Percentiles rank a stretch among this genome's conserved stretches.
Evolutionary conservation across 495 filamentous ascomycete genomes (phyloP).

Genomic region (Aspergillus cavernicola): DNA sequence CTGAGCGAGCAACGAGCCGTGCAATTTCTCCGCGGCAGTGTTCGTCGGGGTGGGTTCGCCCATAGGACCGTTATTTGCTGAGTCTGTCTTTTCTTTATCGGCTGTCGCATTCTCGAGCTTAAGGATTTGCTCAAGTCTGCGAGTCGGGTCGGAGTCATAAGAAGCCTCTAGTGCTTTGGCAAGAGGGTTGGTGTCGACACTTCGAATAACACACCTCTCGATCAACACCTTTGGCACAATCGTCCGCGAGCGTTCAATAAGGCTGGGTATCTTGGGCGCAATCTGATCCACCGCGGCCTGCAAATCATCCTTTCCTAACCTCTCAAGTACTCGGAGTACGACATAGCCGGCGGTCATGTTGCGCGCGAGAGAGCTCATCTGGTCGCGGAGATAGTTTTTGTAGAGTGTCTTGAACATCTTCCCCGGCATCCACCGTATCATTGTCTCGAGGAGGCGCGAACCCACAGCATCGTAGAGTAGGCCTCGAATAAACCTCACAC

Average conservation of each 20-base stretch:
- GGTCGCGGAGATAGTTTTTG: constrained; percentile 65
- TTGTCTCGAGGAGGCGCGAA: constrained; percentile 80
- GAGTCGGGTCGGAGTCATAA: constrained; percentile 52
- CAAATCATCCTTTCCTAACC: constrained; percentile 80
- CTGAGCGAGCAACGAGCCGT: constrained; percentile 65
- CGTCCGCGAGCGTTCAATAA: constrained; percentile 71
- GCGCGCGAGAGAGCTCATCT: constrained; percentile 71
- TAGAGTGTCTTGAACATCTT: constrained; percentile 86
- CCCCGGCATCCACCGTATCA: constrained; percentile 74
- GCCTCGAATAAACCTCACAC: constrained; percentile 70
- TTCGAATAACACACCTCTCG: constrained; percentile 73
- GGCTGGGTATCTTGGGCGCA: constrained; percentile 60
- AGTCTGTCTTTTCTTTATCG: constrained; percentile 28
- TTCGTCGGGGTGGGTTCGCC: constrained; percentile 15
- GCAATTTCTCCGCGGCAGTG: constrained; percentile 47
- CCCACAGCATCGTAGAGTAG: constrained; percentile 87
- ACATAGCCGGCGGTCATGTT: constrained; percentile 90
- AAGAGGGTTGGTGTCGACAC: constrained; percentile 55
- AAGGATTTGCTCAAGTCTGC: constrained; percentile 56
- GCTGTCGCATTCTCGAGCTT: constrained; percentile 37
- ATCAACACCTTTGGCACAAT: constrained; percentile 76
- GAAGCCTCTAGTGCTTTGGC: constrained; percentile 57
- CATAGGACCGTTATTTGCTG: constrained; percentile 22
- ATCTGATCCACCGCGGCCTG: constrained; percentile 63
- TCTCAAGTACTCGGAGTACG: constrained; percentile 71